Conservation (phyloP, 78 protist genomes). For the Bodo saltans region DNA sequence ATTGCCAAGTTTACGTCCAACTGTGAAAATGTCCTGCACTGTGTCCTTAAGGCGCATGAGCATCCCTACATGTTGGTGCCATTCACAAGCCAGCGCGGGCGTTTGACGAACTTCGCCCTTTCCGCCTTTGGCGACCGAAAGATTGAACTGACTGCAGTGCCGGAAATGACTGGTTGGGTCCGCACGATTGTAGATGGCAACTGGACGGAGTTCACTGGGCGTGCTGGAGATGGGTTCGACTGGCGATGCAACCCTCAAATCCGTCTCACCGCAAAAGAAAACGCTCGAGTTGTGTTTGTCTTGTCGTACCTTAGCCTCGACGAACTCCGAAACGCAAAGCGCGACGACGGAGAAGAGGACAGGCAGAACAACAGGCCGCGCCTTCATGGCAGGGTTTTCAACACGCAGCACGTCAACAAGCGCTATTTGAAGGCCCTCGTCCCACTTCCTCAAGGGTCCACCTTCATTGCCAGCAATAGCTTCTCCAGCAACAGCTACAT, state of each 20-base stretch:
- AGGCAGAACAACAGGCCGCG: not conserved
- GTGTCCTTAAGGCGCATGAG: not conserved
- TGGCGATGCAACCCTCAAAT: constrained; percentile 9
- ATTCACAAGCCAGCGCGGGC: constrained; percentile 2
- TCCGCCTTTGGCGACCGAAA: not conserved
- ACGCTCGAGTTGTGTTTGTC: not conserved
- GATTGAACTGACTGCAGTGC: not conserved
- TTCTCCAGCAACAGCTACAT: not conserved
- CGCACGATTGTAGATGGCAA: not conserved
- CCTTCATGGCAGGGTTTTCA: not conserved
- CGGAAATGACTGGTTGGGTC: constrained; percentile 14
- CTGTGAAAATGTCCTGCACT: constrained; percentile 14
- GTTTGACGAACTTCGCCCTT: constrained; percentile 2
- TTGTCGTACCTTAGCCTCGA: not conserved
- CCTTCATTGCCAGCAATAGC: not conserved
- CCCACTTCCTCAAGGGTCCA: constrained; percentile 7
- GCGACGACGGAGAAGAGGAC: not conserved
- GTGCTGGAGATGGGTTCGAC: not conserved
- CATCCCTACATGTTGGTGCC: constrained; percentile 13
- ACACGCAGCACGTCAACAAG: not conserved
- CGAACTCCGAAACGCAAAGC: not conserved
- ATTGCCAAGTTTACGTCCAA: not conserved
- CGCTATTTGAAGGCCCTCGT: not conserved
- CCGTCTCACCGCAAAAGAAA: not conserved
- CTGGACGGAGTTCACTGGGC: not conserved